Evolutionary conservation across 768 basidiomycete species (phyloP).

Genomic region (Paxillus rubicundulus): DNA sequence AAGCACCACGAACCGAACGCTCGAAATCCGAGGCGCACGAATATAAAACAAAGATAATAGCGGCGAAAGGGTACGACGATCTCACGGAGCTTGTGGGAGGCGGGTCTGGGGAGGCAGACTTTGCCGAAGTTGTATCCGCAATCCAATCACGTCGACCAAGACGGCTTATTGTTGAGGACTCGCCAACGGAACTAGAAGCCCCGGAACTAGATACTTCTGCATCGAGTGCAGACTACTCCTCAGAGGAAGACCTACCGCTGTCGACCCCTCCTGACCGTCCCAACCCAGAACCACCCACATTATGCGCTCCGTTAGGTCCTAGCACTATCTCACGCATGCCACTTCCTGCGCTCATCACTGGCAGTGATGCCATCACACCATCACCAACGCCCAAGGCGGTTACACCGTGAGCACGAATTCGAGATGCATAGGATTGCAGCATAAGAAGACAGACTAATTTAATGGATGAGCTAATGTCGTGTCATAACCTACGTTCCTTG

Average conservation of each 20-base stretch:
- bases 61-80: conserved; percentile 61
- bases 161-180: conserved; percentile 14
- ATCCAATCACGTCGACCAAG: conserved; percentile 36
- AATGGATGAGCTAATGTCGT: neutral
- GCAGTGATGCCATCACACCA: conserved; percentile 47
- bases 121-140: conserved; percentile 49
- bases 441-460: too few species aligned
- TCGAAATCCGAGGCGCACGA: conserved; percentile 59
- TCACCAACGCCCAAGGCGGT: conserved; percentile 34
- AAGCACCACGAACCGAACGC: conserved; percentile 54
- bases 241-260: conserved; percentile 33
- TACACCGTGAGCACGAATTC: conserved; percentile 9
- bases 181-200: neutral
- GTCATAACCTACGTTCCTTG: too few species aligned
- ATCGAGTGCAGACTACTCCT: neutral
- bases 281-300: conserved; percentile 58
- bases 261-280: conserved; percentile 51
- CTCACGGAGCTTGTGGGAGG: conserved; percentile 49
- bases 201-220: neutral
- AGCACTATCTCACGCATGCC: conserved; percentile 36
- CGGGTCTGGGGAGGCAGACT: conserved; percentile 63
- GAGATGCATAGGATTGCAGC: neutral
- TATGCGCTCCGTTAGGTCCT: conserved; percentile 42
- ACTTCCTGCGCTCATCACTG: conserved; percentile 40
- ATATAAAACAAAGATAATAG: conserved; percentile 50